Evolutionary conservation across 176 grass and related monocot genomes (phyloP).

Genomic region (Canna indica): DNA sequence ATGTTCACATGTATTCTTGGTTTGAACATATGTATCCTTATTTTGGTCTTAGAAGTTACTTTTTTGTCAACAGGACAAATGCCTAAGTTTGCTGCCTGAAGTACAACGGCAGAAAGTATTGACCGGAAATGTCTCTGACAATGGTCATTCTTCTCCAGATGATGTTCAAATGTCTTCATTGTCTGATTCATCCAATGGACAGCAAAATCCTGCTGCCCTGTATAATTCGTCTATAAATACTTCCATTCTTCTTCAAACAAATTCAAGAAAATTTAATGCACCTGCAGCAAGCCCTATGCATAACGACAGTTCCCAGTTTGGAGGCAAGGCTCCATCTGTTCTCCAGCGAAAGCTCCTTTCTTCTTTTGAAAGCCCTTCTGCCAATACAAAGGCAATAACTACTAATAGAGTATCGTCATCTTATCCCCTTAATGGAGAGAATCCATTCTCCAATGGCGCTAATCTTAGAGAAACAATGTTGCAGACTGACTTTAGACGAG

Average conservation of each 20-base stretch:
- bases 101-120: slow-evolving; percentile 41
- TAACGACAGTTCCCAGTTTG: slow-evolving; percentile 27
- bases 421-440: slow-evolving; percentile 27
- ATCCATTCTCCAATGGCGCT: slow-evolving; percentile 26
- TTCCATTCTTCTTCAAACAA: slow-evolving; percentile 34
- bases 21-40: neutral
- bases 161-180: slow-evolving; percentile 31
- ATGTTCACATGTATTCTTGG: neutral
- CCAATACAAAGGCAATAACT: slow-evolving; percentile 25
- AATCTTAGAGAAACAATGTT: slow-evolving; percentile 28
- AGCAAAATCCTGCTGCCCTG: slow-evolving; percentile 12
- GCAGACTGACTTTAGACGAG: slow-evolving; percentile 28
- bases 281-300: slow-evolving; percentile 17
- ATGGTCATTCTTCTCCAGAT: slow-evolving; percentile 28
- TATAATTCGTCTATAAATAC: slow-evolving; percentile 18
- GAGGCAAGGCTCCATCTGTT: slow-evolving; percentile 41
- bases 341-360: slow-evolving; percentile 30
- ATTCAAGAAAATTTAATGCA: slow-evolving; percentile 27
- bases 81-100: slow-evolving; percentile 58
- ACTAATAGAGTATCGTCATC: slow-evolving; percentile 26
- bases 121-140: slow-evolving; percentile 25
- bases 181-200: slow-evolving; percentile 31
- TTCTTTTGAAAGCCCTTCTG: slow-evolving; percentile 22
- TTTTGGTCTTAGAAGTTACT: slow-evolving; percentile 4
- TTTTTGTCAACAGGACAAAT: slow-evolving; percentile 38